These are phyloP conservation scores for Globisporangium radiosum DNA, from an alignment of 352 stramenopile genomes.

Conservation along the genomic window DNA sequence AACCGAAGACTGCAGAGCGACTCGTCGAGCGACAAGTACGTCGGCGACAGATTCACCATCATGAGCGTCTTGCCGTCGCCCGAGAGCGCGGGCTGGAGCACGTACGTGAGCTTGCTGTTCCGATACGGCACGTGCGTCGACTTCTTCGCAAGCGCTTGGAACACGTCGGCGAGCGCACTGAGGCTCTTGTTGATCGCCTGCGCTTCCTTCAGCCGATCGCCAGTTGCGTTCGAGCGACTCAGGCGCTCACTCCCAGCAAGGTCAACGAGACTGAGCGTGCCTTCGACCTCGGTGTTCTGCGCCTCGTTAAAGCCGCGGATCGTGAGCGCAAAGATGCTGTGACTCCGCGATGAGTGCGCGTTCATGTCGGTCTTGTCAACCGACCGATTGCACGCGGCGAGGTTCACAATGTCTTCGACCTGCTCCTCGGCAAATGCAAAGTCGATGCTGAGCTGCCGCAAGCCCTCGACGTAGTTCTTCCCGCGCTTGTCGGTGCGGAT, in stretches of 20 bases:
- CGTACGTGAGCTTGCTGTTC: conserved; percentile 99
- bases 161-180: conserved; percentile 97
- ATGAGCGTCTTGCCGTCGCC: conserved; percentile 99
- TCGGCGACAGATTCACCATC: conserved; percentile 99
- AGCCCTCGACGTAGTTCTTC: conserved; percentile 83
- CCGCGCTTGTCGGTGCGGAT: conserved; percentile 78
- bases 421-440: conserved; percentile 81
- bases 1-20: conserved; percentile 98
- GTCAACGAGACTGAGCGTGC: conserved; percentile 91
- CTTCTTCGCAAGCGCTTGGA: conserved; percentile 95
- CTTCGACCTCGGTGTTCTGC: conserved; percentile 88
- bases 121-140: conserved; percentile 95
- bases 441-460: conserved; percentile 78
- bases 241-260: conserved; percentile 96
- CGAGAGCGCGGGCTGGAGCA: conserved; percentile 97
- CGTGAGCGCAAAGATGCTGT: conserved; percentile 98
- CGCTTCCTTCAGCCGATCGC: conserved; percentile 93
- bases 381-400: conserved; percentile 91
- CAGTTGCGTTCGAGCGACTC: conserved; percentile 88
- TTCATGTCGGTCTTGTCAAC: conserved; percentile 99
- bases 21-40: conserved; percentile 92
- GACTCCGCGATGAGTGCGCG: conserved; percentile 94
- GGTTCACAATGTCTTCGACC: conserved; percentile 81
- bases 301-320: conserved; percentile 82
- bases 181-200: conserved; percentile 99